Conservation (phyloP, 2,329 filamentous ascomycete genomes). For the Nannizziopsis arthrosporioides region DNA sequence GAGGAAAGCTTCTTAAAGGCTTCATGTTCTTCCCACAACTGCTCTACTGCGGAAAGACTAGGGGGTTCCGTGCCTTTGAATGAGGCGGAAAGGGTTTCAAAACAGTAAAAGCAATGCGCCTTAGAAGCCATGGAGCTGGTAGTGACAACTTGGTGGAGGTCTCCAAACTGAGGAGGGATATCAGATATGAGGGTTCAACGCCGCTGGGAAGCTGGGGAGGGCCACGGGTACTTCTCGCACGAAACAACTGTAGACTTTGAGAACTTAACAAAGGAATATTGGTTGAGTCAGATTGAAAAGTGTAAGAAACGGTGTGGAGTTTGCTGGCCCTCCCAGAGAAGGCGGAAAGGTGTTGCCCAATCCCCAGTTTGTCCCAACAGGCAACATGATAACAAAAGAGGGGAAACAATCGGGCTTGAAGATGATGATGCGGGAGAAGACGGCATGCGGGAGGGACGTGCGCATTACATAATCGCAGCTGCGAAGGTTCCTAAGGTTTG, state of each 20-base stretch:
- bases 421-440: background rate
- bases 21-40: constrained; percentile 51
- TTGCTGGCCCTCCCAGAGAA: constrained; percentile 9
- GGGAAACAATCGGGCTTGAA: background rate
- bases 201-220: constrained; percentile 3
- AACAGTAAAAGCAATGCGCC: constrained; percentile 84
- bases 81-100: constrained; percentile 69
- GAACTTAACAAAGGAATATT: background rate
- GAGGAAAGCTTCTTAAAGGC: constrained; percentile 21
- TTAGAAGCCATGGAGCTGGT: constrained; percentile 59
- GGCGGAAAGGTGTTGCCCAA: background rate
- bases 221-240: background rate
- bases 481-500: no score
- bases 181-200: background rate
- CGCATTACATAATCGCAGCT: no score
- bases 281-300: background rate
- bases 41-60: constrained; percentile 56
- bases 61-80: constrained; percentile 60
- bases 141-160: background rate
- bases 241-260: background rate
- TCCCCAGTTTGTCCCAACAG: no score
- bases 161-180: no score
- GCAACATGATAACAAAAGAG: background rate
- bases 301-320: background rate
- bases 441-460: no score